Evolutionary conservation across 2,329 filamentous ascomycete genomes (phyloP).

Genomic region (Hypoxylon sp.): DNA sequence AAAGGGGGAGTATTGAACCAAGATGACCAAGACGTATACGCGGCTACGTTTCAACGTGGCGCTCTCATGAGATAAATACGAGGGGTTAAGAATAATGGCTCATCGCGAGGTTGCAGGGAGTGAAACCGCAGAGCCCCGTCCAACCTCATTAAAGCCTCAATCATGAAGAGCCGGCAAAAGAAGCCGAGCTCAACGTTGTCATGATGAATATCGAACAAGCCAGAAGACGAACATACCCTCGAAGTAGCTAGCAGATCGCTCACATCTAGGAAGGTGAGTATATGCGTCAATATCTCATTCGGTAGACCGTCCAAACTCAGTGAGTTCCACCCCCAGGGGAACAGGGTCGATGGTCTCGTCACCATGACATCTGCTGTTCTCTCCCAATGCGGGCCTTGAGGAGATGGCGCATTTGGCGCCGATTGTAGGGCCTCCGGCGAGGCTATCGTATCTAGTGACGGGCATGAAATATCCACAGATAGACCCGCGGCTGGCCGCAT

Average conservation of each 20-base stretch:
- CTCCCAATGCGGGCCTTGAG: slow-evolving; percentile 34
- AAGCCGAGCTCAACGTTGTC: slow-evolving; percentile 18
- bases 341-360: slow-evolving; percentile 36
- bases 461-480: slow-evolving; percentile 27
- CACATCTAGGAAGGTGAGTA: slow-evolving; percentile 69
- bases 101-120: slow-evolving; percentile 30
- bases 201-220: slow-evolving; percentile 23
- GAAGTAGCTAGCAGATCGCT: slow-evolving; percentile 67
- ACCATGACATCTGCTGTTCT: slow-evolving; percentile 35
- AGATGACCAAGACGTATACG: slow-evolving; percentile 10
- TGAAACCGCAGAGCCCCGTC: slow-evolving; percentile 20
- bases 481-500: slow-evolving; percentile 38
- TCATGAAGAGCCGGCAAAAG: background rate
- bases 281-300: slow-evolving; percentile 68
- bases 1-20: slow-evolving; percentile 29
- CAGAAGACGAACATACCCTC: slow-evolving; percentile 60
- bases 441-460: slow-evolving; percentile 25
- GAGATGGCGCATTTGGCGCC: slow-evolving; percentile 30
- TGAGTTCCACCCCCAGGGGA: slow-evolving; percentile 45
- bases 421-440: slow-evolving; percentile 30
- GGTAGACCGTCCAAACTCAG: slow-evolving; percentile 60
- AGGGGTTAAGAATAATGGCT: slow-evolving; percentile 31
- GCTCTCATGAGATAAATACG: slow-evolving; percentile 21
- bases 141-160: slow-evolving; percentile 26
- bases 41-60: slow-evolving; percentile 22